phyloP scores from a whole-genome alignment of 2,329 filamentous ascomycete genomes.

The Diaporthe sp. region DNA sequence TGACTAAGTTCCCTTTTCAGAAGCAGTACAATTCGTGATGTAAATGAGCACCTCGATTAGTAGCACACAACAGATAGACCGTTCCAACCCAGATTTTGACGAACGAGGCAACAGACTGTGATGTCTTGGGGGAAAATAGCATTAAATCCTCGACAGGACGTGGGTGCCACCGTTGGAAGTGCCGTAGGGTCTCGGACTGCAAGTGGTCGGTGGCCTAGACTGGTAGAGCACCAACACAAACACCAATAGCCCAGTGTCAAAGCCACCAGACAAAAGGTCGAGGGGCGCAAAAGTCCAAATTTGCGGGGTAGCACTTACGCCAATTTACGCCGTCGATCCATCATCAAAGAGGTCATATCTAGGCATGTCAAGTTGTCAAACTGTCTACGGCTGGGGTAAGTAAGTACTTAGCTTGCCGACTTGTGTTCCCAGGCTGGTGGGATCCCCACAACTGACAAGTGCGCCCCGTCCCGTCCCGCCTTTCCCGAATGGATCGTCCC shows the following conservation, averaged over 20 bases:
- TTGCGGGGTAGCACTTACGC: background rate
- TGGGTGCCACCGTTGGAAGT: background rate
- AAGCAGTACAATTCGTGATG: background rate
- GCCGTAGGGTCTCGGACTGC: background rate
- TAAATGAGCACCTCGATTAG: too few species aligned
- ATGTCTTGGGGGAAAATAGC: too few species aligned
- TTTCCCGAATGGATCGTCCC: background rate
- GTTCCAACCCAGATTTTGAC: too few species aligned
- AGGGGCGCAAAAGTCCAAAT: too few species aligned
- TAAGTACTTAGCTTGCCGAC: background rate
- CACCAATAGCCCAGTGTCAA: background rate
- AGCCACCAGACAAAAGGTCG: background rate
- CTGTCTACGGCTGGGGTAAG: background rate
- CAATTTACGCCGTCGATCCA: background rate
- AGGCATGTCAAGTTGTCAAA: background rate
- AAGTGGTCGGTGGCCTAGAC: background rate
- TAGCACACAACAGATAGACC: too few species aligned
- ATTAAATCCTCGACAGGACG: too few species aligned
- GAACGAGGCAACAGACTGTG: too few species aligned
- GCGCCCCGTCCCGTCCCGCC: slow-evolving; percentile 19
- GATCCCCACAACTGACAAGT: background rate
- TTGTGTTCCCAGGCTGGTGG: background rate
- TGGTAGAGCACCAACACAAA: background rate
- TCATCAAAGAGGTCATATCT: background rate
- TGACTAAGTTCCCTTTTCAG: background rate